Conservation (phyloP, 106 monocot species). For the Triglochin maritima region DNA sequence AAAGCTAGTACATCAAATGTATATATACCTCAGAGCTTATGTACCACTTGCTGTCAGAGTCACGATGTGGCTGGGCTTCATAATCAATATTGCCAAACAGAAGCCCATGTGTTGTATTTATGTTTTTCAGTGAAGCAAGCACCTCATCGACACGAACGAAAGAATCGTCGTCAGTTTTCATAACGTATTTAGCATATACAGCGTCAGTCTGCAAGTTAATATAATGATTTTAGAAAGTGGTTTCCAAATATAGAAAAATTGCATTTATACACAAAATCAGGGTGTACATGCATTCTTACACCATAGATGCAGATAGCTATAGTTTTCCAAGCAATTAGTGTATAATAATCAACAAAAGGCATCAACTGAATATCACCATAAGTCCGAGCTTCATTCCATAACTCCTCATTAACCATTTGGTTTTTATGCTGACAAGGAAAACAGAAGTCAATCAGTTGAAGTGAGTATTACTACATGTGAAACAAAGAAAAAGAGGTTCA, state of each 20-base stretch:
- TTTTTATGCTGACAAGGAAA: conserved; percentile 66
- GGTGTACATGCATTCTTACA: conserved; percentile 19
- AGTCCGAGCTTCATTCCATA: conserved; percentile 82
- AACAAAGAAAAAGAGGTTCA: neutral
- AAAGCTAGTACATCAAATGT: conserved; percentile 1
- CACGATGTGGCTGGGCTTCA: conserved; percentile 8
- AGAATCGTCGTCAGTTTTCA: conserved; percentile 29
- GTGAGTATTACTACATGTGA: neutral
- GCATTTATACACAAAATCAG: neutral
- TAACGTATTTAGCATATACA: conserved; percentile 33
- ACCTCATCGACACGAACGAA: conserved; percentile 29
- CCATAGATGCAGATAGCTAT: conserved; percentile 85
- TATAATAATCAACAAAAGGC: conserved; percentile 96
- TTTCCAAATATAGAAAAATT: neutral
- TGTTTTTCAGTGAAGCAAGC: conserved; percentile 6
- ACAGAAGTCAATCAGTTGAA: neutral
- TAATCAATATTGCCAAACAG: conserved; percentile 14
- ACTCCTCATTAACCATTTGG: conserved; percentile 80
- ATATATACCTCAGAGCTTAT: conserved; percentile 19
- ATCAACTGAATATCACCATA: conserved; percentile 91
- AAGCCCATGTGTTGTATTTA: conserved; percentile 5
- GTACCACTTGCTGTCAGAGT: conserved; percentile 23
- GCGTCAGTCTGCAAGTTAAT: conserved; percentile 29
- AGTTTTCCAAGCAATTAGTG: conserved; percentile 79
- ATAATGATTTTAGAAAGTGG: neutral